A percentile compares a stretch with the other conserved stretches of the same genome.
Conservation (phyloP, 768 basidiomycete species). For the Zangia roseola region DNA sequence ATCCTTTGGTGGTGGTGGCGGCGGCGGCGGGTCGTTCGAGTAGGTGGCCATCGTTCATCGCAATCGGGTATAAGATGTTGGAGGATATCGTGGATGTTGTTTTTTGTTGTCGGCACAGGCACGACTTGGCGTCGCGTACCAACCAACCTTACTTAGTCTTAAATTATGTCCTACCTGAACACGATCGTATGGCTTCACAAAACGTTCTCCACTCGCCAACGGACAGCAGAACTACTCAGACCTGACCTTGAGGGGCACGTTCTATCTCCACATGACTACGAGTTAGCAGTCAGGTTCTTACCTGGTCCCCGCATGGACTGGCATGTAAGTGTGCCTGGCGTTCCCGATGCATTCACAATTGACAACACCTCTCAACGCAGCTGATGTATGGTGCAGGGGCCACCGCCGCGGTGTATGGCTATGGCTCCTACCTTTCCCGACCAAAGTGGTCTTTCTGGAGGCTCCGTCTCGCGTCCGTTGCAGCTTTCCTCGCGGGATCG, state of each 20-base stretch:
- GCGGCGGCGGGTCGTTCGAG: neutral
- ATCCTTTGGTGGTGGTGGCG: slow-evolving; percentile 23
- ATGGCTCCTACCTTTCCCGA: slow-evolving; percentile 25
- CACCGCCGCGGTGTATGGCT: slow-evolving; percentile 25
- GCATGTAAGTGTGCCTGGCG: slow-evolving; percentile 36
- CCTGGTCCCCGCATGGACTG: slow-evolving; percentile 47
- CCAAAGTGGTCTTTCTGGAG: slow-evolving; percentile 30
- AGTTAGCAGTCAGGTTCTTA: slow-evolving; percentile 52
- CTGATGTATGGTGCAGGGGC: slow-evolving; percentile 21
- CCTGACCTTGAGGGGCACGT: slow-evolving; percentile 31
- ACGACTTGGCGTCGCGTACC: no score
- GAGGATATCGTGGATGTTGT: neutral
- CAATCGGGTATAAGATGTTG: neutral
- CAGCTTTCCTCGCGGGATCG: slow-evolving; percentile 28
- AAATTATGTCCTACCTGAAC: slow-evolving; percentile 25
- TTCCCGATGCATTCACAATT: neutral
- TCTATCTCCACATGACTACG: slow-evolving; percentile 48
- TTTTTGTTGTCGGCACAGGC: neutral
- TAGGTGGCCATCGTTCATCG: slow-evolving; percentile 8
- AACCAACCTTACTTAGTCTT: neutral
- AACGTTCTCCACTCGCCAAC: slow-evolving; percentile 45
- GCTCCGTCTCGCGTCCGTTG: slow-evolving; percentile 22
- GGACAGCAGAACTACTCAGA: slow-evolving; percentile 29
- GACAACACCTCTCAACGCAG: slow-evolving; percentile 10
- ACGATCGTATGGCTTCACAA: slow-evolving; percentile 38